phyloP scores from a whole-genome alignment of 495 filamentous ascomycete species.

The Penicillium pulvis region DNA sequence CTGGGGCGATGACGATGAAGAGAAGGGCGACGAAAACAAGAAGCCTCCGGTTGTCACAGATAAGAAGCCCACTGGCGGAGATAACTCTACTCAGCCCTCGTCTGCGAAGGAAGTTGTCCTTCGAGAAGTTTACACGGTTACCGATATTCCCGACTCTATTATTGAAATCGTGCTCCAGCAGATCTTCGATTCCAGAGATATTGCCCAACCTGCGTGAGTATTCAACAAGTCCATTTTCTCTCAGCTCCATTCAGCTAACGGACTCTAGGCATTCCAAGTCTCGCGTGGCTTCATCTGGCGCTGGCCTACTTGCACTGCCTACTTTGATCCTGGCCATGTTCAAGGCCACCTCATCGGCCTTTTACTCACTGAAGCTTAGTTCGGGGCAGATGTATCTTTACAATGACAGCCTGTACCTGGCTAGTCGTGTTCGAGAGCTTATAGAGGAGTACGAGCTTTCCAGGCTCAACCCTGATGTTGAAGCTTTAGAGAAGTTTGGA shows the following conservation, averaged over 20 bases:
- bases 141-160: conserved; percentile 77
- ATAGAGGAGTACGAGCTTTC: conserved; percentile 47
- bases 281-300: conserved; percentile 68
- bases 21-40: conserved; percentile 17
- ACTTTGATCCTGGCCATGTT: conserved; percentile 87
- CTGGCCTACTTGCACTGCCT: conserved; percentile 77
- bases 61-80: conserved; percentile 21
- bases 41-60: conserved; percentile 19
- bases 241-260: conserved; percentile 7
- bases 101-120: conserved; percentile 67
- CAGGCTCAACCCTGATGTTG: conserved; percentile 70
- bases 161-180: conserved; percentile 69
- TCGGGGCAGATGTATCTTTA: conserved; percentile 90
- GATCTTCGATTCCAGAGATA: conserved; percentile 66
- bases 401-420: conserved; percentile 83
- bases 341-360: conserved; percentile 79
- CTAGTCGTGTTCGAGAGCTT: conserved; percentile 68
- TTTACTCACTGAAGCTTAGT: conserved; percentile 64
- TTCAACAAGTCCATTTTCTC: conserved; percentile 9
- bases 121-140: conserved; percentile 84
- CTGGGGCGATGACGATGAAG: conserved; percentile 65
- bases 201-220: conserved; percentile 58
- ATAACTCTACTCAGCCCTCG: conserved; percentile 14
- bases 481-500: conserved; percentile 73
- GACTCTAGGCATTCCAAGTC: conserved; percentile 43